Base-by-base conservation (phyloP, 306 rosid species). In the Crotalaria pallida region DNA sequence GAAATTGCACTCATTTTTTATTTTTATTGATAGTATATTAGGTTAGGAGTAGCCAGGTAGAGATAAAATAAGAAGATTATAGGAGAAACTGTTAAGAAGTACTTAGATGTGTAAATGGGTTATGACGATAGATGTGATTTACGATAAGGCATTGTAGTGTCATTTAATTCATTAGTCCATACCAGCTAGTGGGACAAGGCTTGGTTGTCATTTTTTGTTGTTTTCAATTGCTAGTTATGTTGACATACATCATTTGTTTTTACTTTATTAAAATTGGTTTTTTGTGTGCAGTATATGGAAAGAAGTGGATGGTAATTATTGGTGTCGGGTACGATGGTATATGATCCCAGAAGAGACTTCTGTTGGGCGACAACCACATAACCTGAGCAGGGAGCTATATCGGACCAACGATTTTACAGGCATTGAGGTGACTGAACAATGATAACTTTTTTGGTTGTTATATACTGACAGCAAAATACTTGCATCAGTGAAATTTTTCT, bases 331-430 rank as follows among this genome's bases (percentile, higher is more conserved):
- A 1, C 86, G 90, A 27, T 94, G 96, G 97, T 94, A 85, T 79
- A 72, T 73, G 29, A 94, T 94, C 61, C 98, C 98, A 4, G 95
- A 90, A 69, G 98, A 88, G 90, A 94, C 96, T 66, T 80, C 89
- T 10, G 77, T 78, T 50, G 98, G 98, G 67, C 77, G 98, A 76
- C 98, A 94, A 48, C 77, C 98, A 0, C 98, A 90, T 83, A 94
- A 88, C 75, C 81, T 94, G 80, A 77, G 83, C 72, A 87, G 97
- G 80, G 98, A 94, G 88, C 83, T 94, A 29, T 94, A 94, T 80
- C 82, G 77, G 16, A 81, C 97, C 2, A 94, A 88, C 49, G 98
- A 94, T 43, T 85, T 78, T 72, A 84, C 97, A 24, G 91, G 87
- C 67, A 88, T 90, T 52, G 98, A 94, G 98, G 98, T 90, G 44